Evolutionary conservation across 331 rosid species (phyloP), one percentile per base, ranked within the genome.

Genomic region (Rosa hybrid): DNA sequence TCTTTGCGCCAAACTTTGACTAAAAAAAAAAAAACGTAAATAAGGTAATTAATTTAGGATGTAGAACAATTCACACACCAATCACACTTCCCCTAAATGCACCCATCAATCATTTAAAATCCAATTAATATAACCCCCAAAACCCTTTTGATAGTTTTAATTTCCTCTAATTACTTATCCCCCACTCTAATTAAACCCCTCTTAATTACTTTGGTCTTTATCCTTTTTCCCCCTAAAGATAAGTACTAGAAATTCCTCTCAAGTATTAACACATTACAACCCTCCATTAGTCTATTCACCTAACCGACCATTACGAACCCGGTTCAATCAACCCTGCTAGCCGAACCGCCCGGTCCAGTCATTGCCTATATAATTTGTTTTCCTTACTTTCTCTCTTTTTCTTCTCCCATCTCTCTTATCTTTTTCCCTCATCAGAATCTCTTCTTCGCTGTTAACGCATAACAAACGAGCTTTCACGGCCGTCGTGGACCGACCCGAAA

Each of bases 381-480:
- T 82, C 77, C 39, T 70, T 77, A 2, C 74, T 1, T 53, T 62
- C 64, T 30, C 27, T 30, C 65, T 12, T 27, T 83, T 81, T 88
- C 83, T 49, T 77, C 70, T 60, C 78, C 81, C 12, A 23, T 81
- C 86, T 86, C 86, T 88, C 90, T 81, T 83, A 60, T 83, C 85
- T 81, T 77, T 79, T 63, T 80, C 90, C 80, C 83, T 82, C 80
- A 79, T 48, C 69, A 51, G 59, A 81, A 69, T 65, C 71, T 78
- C 85, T 38, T 54, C 69, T 70, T 53, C 64, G 81, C 83, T 71
- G 83, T 73, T 59, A 27, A 73, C 81, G 69, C 72, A 74, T 60
- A 59, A 8, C 20, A 30, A 27, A 67, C 86, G 76, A 77, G 82
- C 81, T 75, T 79, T 82, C 78, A 80, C 88, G 82, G 86, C 75